These are phyloP conservation scores for Oryza brachyantha DNA, from an alignment of 176 grass and related monocot species.

Conservation along the genomic window DNA sequence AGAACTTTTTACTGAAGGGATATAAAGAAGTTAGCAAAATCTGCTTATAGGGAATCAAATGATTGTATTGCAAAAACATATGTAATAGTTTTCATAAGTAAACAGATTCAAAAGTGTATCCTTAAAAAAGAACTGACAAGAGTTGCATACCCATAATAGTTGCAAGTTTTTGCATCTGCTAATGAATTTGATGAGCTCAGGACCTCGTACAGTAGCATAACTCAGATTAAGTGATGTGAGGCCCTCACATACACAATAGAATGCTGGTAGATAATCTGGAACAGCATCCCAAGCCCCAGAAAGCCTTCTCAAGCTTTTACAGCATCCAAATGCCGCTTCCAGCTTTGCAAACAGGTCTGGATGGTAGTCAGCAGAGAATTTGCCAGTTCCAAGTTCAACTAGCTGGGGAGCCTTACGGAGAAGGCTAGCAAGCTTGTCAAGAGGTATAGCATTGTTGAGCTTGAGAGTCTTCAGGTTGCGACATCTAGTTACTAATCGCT, in stretches of 20 bases:
- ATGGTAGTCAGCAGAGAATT: slow-evolving; percentile 42
- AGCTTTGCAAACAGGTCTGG: slow-evolving; percentile 54
- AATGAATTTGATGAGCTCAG: slow-evolving; percentile 61
- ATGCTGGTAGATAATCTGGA: slow-evolving; percentile 50
- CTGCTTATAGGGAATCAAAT: neutral
- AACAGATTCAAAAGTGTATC: neutral
- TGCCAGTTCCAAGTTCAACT: slow-evolving; percentile 54
- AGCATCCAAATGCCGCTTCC: slow-evolving; percentile 44
- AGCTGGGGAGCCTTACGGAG: slow-evolving; percentile 51
- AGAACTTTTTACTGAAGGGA: neutral
- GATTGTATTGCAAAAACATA: neutral
- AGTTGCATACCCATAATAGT: slow-evolving; percentile 54
- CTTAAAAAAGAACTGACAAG: neutral
- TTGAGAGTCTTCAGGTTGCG: slow-evolving; percentile 56
- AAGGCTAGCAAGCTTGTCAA: slow-evolving; percentile 52
- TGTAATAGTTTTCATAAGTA: neutral
- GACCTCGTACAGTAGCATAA: slow-evolving; percentile 53
- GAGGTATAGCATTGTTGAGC: slow-evolving; percentile 61
- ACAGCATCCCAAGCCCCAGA: slow-evolving; percentile 57
- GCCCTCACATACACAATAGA: slow-evolving; percentile 61
- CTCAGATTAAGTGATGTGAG: slow-evolving; percentile 71
- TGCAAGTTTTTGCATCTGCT: slow-evolving; percentile 60
- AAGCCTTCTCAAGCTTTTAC: slow-evolving; percentile 51
- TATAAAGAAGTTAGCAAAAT: neutral
- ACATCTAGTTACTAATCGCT: slow-evolving; percentile 60